Evolutionary conservation across 768 basidiomycete species (phyloP).

Genomic region (Candolleomyces efflorescens): DNA sequence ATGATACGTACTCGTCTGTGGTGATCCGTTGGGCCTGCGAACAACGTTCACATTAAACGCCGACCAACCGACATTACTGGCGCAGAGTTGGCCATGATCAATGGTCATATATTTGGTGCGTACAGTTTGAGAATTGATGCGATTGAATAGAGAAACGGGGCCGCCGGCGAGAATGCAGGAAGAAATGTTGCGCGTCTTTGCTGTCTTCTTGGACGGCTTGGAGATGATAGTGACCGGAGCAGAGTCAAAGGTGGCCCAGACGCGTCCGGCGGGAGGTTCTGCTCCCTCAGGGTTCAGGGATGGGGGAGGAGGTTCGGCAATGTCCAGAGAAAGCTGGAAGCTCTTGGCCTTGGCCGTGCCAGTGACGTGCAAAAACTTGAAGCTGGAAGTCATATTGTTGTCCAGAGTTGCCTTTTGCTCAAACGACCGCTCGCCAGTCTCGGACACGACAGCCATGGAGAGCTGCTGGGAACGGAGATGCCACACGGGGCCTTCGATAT

Average conservation of each 20-base stretch:
- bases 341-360: slow-evolving; percentile 88
- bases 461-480: slow-evolving; percentile 79
- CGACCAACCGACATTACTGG: slow-evolving; percentile 91
- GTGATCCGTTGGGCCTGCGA: slow-evolving; percentile 63
- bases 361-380: slow-evolving; percentile 89
- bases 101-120: slow-evolving; percentile 98
- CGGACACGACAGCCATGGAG: slow-evolving; percentile 82
- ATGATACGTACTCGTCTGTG: slow-evolving; percentile 61
- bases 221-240: slow-evolving; percentile 93
- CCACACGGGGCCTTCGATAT: slow-evolving; percentile 86
- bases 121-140: slow-evolving; percentile 95
- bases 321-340: slow-evolving; percentile 82
- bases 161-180: slow-evolving; percentile 88
- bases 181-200: slow-evolving; percentile 88
- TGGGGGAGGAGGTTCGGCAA: slow-evolving; percentile 67
- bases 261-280: slow-evolving; percentile 51
- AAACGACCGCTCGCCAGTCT: slow-evolving; percentile 77
- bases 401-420: slow-evolving; percentile 83
- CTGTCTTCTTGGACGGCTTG: slow-evolving; percentile 96
- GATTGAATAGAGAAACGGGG: slow-evolving; percentile 90
- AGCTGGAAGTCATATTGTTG: slow-evolving; percentile 80
- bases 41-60: slow-evolving; percentile 93
- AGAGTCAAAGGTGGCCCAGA: slow-evolving; percentile 92
- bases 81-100: slow-evolving; percentile 76
- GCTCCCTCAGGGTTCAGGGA: slow-evolving; percentile 40